These are phyloP conservation scores for Blastobotrys apis DNA, from an alignment of 1,139 yeast species.

Conservation along the genomic window DNA sequence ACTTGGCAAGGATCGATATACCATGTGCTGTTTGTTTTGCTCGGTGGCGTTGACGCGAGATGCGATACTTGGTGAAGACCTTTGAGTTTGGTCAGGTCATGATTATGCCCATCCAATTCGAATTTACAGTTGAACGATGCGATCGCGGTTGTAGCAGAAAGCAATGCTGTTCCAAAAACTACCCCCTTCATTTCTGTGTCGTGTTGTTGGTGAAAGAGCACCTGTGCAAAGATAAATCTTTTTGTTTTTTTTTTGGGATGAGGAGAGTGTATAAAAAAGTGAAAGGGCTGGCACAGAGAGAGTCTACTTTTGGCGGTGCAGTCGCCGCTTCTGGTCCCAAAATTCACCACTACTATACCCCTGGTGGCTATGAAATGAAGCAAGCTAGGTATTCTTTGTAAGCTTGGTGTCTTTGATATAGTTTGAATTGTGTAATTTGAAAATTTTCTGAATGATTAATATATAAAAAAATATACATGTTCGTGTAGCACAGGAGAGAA, in stretches of 20 bases:
- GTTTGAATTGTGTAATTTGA: too few species aligned
- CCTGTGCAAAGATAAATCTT: too few species aligned
- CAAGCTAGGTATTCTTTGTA: too few species aligned
- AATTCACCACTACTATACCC: not conserved
- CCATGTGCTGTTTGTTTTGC: conserved; percentile 61
- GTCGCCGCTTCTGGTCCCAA: too few species aligned
- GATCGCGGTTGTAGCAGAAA: conserved; percentile 20
- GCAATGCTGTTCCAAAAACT: not conserved
- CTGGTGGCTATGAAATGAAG: too few species aligned
- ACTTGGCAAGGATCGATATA: conserved; percentile 64
- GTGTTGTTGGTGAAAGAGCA: too few species aligned
- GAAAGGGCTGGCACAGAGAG: too few species aligned
- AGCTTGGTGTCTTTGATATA: too few species aligned
- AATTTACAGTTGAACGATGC: conserved; percentile 47
- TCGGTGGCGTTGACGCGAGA: conserved; percentile 69
- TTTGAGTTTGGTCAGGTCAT: conserved; percentile 42
- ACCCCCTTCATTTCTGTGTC: conserved; percentile 8
- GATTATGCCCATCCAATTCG: conserved; percentile 42
- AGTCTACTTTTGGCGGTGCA: too few species aligned
- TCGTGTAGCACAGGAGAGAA: too few species aligned
- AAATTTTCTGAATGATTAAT: too few species aligned
- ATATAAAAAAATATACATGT: too few species aligned
- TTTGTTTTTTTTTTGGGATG: not conserved
- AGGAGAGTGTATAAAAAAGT: not conserved
- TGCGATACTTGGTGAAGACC: conserved; percentile 45